Conservation (phyloP, 352 stramenopile species). For the Pythium biforme region DNA sequence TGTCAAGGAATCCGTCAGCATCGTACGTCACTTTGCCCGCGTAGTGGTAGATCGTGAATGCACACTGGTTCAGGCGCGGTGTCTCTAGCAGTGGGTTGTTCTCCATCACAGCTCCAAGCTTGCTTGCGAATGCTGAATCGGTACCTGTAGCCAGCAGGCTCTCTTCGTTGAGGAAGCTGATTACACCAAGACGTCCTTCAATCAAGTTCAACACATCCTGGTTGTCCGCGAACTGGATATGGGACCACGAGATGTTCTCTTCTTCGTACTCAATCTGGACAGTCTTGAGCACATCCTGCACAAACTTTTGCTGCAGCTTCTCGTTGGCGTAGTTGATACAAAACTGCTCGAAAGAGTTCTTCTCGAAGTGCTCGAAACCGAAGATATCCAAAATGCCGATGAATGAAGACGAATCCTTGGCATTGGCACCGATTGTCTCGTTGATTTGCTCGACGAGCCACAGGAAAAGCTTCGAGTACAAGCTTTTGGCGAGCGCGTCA, state of each 20-base stretch:
- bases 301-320: conserved; percentile 91
- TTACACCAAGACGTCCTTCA: conserved; percentile 85
- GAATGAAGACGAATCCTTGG: conserved; percentile 50
- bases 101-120: conserved; percentile 85
- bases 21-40: conserved; percentile 86
- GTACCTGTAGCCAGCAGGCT: conserved; percentile 80
- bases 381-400: conserved; percentile 95
- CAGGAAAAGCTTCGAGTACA: conserved; percentile 95
- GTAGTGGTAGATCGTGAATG: conserved; percentile 87
- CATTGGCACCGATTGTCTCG: conserved; percentile 79
- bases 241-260: conserved; percentile 90
- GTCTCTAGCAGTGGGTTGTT: conserved; percentile 86
- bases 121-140: conserved; percentile 86
- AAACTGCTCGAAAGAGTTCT: conserved; percentile 93
- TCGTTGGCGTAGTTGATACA: conserved; percentile 94
- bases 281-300: conserved; percentile 92
- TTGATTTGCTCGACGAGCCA: conserved; percentile 96
- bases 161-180: conserved; percentile 91
- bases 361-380: conserved; percentile 91
- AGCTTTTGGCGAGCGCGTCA: conserved; percentile 94
- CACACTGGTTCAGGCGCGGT: conserved; percentile 76
- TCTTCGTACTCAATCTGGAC: conserved; percentile 90
- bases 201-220: conserved; percentile 90
- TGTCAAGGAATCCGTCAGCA: conserved; percentile 78
- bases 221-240: conserved; percentile 90